These are phyloP conservation scores for Rhodotorula kratochvilovae DNA, from an alignment of 768 basidiomycete species.

Conservation along the genomic window DNA sequence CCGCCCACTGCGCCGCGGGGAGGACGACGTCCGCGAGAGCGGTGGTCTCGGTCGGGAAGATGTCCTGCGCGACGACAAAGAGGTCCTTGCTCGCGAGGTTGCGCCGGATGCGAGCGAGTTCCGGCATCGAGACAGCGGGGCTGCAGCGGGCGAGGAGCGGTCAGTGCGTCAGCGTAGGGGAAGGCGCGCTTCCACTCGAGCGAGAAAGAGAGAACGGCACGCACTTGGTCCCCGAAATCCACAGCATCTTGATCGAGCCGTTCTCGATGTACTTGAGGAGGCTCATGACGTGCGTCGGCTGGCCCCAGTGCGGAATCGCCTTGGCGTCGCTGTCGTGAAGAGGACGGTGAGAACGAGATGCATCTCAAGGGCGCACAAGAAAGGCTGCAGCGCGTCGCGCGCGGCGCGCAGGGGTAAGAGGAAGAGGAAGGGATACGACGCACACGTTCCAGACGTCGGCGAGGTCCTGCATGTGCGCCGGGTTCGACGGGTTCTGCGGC, in stretches of 20 bases:
- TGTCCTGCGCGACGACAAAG: constrained; percentile 39
- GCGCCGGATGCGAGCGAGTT: constrained; percentile 31
- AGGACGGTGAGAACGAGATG: background rate
- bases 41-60: constrained; percentile 41
- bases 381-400: too few relatives aligned
- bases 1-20: constrained; percentile 38
- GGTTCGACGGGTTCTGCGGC: constrained; percentile 6
- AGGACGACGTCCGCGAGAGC: constrained; percentile 40
- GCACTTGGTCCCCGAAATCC: constrained; percentile 38
- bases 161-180: background rate
- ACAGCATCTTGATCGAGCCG: constrained; percentile 39
- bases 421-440: background rate
- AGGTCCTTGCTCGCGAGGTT: constrained; percentile 34
- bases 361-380: too few relatives aligned
- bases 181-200: too few relatives aligned
- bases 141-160: background rate
- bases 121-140: constrained; percentile 37
- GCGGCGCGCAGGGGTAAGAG: background rate
- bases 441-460: constrained; percentile 40
- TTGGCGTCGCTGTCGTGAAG: constrained; percentile 9
- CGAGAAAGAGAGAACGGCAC: background rate
- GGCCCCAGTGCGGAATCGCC: constrained; percentile 31
- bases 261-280: constrained; percentile 38
- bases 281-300: constrained; percentile 39
- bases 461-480: constrained; percentile 34